These are phyloP conservation scores for Fomitopsis serialis DNA, from an alignment of 768 basidiomycete species.

Conservation along the genomic window DNA sequence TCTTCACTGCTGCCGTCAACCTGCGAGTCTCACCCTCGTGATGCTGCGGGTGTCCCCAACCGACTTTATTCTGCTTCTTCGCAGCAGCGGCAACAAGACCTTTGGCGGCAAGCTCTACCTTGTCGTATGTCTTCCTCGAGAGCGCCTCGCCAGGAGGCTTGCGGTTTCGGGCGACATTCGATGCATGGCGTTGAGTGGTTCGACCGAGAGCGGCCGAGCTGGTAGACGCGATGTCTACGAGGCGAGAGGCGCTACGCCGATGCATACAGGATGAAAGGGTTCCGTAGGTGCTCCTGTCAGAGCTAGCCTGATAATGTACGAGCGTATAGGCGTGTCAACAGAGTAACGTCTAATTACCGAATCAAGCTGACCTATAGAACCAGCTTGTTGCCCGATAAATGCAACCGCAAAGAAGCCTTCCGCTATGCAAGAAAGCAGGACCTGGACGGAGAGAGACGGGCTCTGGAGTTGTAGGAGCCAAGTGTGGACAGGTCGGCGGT, in stretches of 20 bases:
- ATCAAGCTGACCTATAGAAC: too few relatives aligned
- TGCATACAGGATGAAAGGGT: too few relatives aligned
- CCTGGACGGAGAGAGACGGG: too few relatives aligned
- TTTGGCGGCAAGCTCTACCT: not conserved
- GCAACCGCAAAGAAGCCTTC: too few relatives aligned
- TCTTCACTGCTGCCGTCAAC: not conserved
- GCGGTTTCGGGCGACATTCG: not conserved
- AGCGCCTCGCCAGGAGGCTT: not conserved
- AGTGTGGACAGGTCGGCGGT: too few relatives aligned
- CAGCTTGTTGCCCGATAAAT: too few relatives aligned
- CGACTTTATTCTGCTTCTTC: not conserved
- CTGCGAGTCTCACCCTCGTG: not conserved
- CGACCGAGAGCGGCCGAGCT: not conserved
- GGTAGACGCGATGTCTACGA: not conserved
- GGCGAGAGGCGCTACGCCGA: slow-evolving; percentile 6
- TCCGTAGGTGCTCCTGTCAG: too few relatives aligned
- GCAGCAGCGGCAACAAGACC: not conserved
- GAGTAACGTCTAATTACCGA: too few relatives aligned
- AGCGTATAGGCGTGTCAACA: too few relatives aligned
- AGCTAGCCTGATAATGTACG: too few relatives aligned
- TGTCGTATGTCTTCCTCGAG: not conserved
- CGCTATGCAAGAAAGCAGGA: too few relatives aligned
- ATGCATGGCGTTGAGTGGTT: not conserved
- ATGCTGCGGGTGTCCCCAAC: not conserved
- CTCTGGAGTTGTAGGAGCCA: too few relatives aligned